Evolutionary conservation across 73 alveolate genomes (phyloP).

Genomic region (Paramecium octaurelia): DNA sequence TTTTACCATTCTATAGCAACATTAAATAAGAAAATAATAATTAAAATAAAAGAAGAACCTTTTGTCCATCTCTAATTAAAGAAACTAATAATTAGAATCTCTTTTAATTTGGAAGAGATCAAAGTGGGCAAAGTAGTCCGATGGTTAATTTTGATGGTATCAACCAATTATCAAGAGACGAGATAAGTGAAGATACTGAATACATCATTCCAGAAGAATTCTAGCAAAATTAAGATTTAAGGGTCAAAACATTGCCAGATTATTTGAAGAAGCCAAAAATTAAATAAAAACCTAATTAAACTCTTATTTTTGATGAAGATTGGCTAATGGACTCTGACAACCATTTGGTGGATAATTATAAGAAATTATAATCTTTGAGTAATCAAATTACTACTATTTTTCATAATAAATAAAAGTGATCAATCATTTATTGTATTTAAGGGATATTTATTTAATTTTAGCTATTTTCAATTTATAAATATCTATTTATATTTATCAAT

Average conservation of each 20-base stretch:
- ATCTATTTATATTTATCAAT: background rate
- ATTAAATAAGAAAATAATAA: background rate
- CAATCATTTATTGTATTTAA: background rate
- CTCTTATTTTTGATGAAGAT: background rate
- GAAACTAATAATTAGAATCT: background rate
- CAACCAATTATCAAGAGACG: background rate
- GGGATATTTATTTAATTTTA: background rate
- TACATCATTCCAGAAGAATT: background rate
- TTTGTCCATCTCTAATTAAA: background rate
- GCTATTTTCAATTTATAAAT: too few relatives aligned
- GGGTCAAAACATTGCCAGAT: background rate
- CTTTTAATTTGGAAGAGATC: background rate
- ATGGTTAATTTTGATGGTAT: background rate
- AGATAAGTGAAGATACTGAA: background rate
- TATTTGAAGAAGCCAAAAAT: background rate
- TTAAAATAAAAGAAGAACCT: slow-evolving; percentile 72
- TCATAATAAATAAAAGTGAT: background rate
- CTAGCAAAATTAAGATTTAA: background rate
- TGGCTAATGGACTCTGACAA: background rate
- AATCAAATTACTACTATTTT: background rate
- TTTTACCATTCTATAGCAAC: background rate
- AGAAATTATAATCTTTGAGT: background rate
- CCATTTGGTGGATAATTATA: background rate
- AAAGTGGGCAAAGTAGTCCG: background rate
- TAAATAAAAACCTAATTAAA: background rate